Percentiles rank a stretch among this genome's conserved stretches.
Evolutionary conservation across 768 basidiomycete species (phyloP).

Genomic region (Pulveroboletus sp.): DNA sequence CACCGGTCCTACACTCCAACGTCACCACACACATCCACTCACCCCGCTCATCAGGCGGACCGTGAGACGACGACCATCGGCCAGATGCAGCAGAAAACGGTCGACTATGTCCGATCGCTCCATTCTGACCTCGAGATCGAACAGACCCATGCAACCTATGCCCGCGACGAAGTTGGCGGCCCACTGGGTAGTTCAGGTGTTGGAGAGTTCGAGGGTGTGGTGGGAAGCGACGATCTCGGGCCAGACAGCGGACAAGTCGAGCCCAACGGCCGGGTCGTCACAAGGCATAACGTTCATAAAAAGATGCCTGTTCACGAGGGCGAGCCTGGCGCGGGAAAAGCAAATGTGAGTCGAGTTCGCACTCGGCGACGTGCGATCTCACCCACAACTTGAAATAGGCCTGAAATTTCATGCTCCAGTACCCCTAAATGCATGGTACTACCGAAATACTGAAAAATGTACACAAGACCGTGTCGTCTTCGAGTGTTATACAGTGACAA

Average conservation of each 20-base stretch:
- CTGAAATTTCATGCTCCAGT: constrained; percentile 8
- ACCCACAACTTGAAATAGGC: background rate
- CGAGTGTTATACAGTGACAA: background rate
- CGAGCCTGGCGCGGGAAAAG: constrained; percentile 9
- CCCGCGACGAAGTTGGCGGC: constrained; percentile 25
- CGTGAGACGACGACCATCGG: constrained; percentile 7
- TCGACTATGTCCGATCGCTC: constrained; percentile 11
- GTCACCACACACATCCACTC: background rate
- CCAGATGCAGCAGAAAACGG: constrained; percentile 24
- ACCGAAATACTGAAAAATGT: background rate
- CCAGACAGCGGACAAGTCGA: constrained; percentile 22
- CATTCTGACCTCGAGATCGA: constrained; percentile 15
- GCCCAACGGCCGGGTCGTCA: constrained; percentile 21
- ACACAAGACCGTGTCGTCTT: background rate
- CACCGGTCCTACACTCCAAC: background rate
- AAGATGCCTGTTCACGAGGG: constrained; percentile 4
- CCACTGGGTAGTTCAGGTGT: constrained; percentile 27
- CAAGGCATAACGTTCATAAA: constrained; percentile 12
- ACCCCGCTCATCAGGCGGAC: constrained; percentile 20
- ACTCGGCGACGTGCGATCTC: background rate
- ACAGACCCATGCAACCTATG: constrained; percentile 24
- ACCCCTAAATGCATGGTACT: background rate
- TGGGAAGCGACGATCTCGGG: constrained; percentile 28
- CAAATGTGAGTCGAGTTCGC: constrained; percentile 10
- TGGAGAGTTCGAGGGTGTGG: constrained; percentile 29